These are phyloP conservation scores for Paxillus ammoniavirescens DNA, from an alignment of 768 basidiomycete species.

Conservation along the genomic window DNA sequence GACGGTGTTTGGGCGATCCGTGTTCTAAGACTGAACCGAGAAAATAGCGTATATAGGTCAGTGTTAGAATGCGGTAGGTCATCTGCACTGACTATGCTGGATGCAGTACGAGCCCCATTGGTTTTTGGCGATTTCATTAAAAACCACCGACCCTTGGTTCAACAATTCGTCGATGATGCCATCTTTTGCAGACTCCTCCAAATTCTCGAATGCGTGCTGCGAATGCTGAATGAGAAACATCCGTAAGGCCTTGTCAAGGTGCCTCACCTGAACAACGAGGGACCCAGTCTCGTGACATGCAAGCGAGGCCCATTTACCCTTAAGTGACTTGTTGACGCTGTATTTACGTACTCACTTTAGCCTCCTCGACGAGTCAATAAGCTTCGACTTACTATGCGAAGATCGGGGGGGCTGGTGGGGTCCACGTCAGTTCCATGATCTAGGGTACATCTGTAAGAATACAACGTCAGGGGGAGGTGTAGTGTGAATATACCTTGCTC, in stretches of 20 bases:
- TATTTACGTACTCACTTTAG: constrained; percentile 1
- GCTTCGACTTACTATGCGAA: constrained; percentile 67
- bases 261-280: constrained; percentile 74
- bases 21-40: constrained; percentile 69
- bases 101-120: constrained; percentile 91
- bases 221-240: constrained; percentile 10
- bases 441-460: constrained; percentile 26
- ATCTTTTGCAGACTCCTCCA: constrained; percentile 80
- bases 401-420: constrained; percentile 82
- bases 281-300: constrained; percentile 92
- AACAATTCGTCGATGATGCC: constrained; percentile 84
- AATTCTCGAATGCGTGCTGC: constrained; percentile 83
- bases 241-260: neutral
- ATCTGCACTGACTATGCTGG: constrained; percentile 65
- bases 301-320: constrained; percentile 86
- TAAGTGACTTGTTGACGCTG: constrained; percentile 84
- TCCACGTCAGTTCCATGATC: constrained; percentile 92
- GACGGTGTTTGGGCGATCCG: constrained; percentile 71
- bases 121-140: constrained; percentile 77
- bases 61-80: constrained; percentile 1
- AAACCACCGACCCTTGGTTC: constrained; percentile 63
- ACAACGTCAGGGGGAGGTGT: neutral
- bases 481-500: constrained; percentile 62
- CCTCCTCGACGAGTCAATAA: neutral
- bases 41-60: neutral